Evolutionary conservation across 2,329 filamentous ascomycete species (phyloP).

Genomic region (Cadophora malorum): DNA sequence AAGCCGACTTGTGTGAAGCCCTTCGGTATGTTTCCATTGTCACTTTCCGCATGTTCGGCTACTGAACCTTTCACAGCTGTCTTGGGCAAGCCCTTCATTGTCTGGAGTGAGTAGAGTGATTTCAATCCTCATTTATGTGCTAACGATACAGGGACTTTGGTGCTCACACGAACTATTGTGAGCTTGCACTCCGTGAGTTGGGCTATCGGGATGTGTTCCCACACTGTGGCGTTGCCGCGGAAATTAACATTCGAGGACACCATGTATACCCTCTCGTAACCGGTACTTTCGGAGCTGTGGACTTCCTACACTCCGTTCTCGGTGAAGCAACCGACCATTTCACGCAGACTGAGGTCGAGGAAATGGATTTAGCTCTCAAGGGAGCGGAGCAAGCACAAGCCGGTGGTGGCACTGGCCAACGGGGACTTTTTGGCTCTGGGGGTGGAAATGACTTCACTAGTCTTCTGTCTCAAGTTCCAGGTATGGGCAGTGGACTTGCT

Average conservation of each 20-base stretch:
- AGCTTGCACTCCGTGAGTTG: constrained; percentile 76
- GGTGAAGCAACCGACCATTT: constrained; percentile 84
- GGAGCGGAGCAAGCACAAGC: constrained; percentile 63
- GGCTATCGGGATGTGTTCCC: constrained; percentile 73
- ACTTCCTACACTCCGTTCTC: constrained; percentile 78
- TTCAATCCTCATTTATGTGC: neutral
- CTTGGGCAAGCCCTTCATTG: constrained; percentile 64
- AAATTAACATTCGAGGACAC: constrained; percentile 70
- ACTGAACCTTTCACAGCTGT: constrained; percentile 43
- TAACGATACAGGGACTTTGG: constrained; percentile 63
- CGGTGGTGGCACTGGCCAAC: constrained; percentile 46
- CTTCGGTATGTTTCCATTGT: constrained; percentile 53
- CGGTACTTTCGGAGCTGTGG: constrained; percentile 78
- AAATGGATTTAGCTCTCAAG: constrained; percentile 76
- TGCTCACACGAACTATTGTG: constrained; percentile 84
- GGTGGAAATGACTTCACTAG: constrained; percentile 68
- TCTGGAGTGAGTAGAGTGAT: constrained; percentile 46
- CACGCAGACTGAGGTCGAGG: constrained; percentile 83
- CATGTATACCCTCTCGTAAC: constrained; percentile 78
- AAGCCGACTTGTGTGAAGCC: constrained; percentile 81
- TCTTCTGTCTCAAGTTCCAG: constrained; percentile 78
- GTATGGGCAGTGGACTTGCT: constrained; percentile 68
- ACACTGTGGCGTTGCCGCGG: constrained; percentile 71
- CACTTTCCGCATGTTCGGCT: neutral
- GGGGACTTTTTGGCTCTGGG: constrained; percentile 45